phyloP scores from a whole-genome alignment of 371 early-diverging fungal species.

The Rhizopus microsporus region DNA sequence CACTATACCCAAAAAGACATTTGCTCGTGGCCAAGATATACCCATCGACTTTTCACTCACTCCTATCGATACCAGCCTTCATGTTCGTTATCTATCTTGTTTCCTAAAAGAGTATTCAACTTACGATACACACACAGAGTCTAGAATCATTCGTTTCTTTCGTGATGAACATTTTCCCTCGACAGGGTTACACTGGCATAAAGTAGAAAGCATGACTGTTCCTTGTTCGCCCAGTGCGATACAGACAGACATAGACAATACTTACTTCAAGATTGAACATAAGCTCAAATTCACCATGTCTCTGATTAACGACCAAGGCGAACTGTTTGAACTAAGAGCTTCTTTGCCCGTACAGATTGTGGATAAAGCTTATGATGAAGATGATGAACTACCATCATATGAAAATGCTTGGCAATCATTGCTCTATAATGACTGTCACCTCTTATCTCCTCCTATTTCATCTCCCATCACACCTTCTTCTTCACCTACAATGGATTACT shows the following conservation, averaged over 20 bases:
- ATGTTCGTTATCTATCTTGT: slow-evolving; percentile 35
- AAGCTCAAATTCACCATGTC: slow-evolving; percentile 40
- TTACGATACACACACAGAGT: slow-evolving; percentile 26
- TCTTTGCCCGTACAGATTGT: slow-evolving; percentile 35
- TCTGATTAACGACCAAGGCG: slow-evolving; percentile 26
- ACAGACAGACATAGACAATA: slow-evolving; percentile 32
- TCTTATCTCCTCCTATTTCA: slow-evolving; percentile 15
- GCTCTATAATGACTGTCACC: slow-evolving; percentile 18
- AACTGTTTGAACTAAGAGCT: slow-evolving; percentile 34
- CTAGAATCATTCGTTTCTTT: slow-evolving; percentile 37
- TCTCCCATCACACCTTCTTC: slow-evolving; percentile 15
- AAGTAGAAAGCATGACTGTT: slow-evolving; percentile 21
- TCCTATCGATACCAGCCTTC: slow-evolving; percentile 17
- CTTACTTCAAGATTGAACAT: slow-evolving; percentile 34
- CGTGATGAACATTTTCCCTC: slow-evolving; percentile 32
- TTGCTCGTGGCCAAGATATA: slow-evolving; percentile 35
- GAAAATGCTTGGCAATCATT: slow-evolving; percentile 31
- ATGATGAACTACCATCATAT: slow-evolving; percentile 31
- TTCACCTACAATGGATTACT: slow-evolving; percentile 11
- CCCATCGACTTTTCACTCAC: slow-evolving; percentile 28
- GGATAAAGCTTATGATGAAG: slow-evolving; percentile 6
- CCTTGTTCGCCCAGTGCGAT: slow-evolving; percentile 28
- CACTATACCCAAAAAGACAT: slow-evolving; percentile 22
- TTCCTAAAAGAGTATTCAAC: slow-evolving; percentile 47
- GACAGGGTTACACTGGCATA: slow-evolving; percentile 26